Evolutionary conservation across 441 rosid genomes (phyloP).

Genomic region (Breynia disticha): DNA sequence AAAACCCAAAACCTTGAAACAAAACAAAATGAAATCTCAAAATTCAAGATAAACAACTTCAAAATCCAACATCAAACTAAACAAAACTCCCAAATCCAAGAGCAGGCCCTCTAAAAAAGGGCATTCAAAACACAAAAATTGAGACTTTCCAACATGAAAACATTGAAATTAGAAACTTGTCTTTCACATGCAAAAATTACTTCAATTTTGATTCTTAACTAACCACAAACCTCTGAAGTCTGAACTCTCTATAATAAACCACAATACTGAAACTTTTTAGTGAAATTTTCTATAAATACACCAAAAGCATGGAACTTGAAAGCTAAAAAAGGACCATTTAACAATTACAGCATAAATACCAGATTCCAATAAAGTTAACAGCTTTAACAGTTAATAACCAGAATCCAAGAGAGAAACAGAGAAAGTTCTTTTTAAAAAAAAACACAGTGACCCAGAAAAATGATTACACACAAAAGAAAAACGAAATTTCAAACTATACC

Average conservation of each 20-base stretch:
- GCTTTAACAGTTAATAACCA: slow-evolving; percentile 26
- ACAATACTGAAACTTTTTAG: neutral
- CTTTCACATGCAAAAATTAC: too few species aligned
- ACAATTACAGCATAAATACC: slow-evolving; percentile 18
- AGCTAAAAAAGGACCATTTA: slow-evolving; percentile 13
- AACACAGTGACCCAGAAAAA: slow-evolving; percentile 20
- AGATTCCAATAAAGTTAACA: slow-evolving; percentile 34
- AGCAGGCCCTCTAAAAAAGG: neutral
- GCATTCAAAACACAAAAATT: too few species aligned
- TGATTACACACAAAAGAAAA: slow-evolving; percentile 12
- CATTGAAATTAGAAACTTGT: too few species aligned
- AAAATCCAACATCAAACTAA: neutral
- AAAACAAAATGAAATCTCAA: neutral
- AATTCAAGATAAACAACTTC: neutral
- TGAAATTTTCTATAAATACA: neutral
- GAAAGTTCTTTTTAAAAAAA: slow-evolving; percentile 6
- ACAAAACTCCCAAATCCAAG: neutral
- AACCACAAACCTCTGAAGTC: too few species aligned
- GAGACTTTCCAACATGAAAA: too few species aligned
- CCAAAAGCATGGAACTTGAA: neutral
- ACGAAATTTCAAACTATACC: neutral
- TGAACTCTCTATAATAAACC: too few species aligned
- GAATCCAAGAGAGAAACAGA: slow-evolving; percentile 29
- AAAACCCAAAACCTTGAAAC: neutral
- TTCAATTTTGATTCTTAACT: too few species aligned